Percentiles rank a stretch among this genome's conserved stretches.
These are phyloP conservation scores for Clavariopsis aquatica DNA, from an alignment of 495 filamentous ascomycete species.

Conservation along the genomic window DNA sequence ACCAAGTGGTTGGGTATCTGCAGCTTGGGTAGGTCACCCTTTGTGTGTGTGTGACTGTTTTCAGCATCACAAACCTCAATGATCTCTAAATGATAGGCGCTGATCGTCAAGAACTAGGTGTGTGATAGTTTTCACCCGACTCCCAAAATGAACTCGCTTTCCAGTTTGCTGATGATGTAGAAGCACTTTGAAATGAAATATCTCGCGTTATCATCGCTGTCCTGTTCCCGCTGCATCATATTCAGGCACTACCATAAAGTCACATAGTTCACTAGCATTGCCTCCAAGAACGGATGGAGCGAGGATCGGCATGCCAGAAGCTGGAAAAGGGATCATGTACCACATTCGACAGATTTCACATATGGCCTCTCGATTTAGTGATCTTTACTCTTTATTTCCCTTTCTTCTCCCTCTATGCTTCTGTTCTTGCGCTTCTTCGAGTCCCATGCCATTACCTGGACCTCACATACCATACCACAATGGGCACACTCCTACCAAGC, in stretches of 20 bases:
- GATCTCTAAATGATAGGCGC: not conserved
- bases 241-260: not conserved
- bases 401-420: not conserved
- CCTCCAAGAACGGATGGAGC: not conserved
- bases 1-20: conserved; percentile 13
- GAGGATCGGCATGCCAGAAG: conserved; percentile 3
- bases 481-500: conserved; percentile 10
- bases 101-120: not conserved
- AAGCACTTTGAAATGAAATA: conserved; percentile 1
- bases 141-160: not conserved
- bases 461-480: conserved; percentile 7
- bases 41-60: conserved; percentile 36
- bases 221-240: not conserved
- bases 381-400: not conserved
- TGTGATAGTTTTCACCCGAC: conserved; percentile 6
- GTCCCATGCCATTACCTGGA: not conserved
- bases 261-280: not conserved
- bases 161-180: conserved; percentile 17
- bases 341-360: not conserved
- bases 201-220: not conserved
- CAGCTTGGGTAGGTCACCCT: conserved; percentile 9
- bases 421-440: not conserved
- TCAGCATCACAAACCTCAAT: conserved; percentile 16
- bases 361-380: not conserved
- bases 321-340: conserved; percentile 1